Base-by-base conservation (phyloP, 179 eudicot genomes). In the Silene noctiflora region DNA sequence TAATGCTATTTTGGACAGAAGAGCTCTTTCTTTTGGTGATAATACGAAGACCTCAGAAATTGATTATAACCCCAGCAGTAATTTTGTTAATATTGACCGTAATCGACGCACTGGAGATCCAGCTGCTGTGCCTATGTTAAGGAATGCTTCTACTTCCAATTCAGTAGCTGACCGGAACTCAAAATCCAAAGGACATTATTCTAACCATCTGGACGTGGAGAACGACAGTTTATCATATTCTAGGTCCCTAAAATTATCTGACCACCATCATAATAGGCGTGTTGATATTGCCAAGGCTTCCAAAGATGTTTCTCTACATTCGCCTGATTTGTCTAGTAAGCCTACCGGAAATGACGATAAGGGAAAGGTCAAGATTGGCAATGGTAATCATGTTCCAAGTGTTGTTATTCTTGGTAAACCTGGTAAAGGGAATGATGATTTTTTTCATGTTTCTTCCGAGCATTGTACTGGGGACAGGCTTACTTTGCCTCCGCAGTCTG, bases 291-390 rank as follows among this genome's bases (percentile, higher is more conserved):
- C 74, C 42, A 84, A 84, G 33, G 78, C 58, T 69, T 46, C 33
- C 19, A 79, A 81, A 79, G 73, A 69, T 42, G 62, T 73, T 65
- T 59, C 80, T 71, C 53, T 72, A 48, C 59, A 51, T 55, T 25
- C 74, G 67, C 76, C 42, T 62, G 77, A 42, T 75, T 77, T 69
- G 39, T 73, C 82, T 72, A 64, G 79, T 17, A 75, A 27, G 53
- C 12, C 58, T 70, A 61, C 76, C 2, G 63, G 74, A 53, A 62
- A 53, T 78, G 78, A 63, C 53, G 62, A 68, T 75, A 86, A 89
- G 80, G 88, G 87, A 62, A 88, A 88, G 83, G 81, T 53, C 51
- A 86, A 82, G 75, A 48, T 83, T 27, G 81, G 63, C 31, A 69
- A 74, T 77, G 80, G 73, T 71, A 81, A 67, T 74, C 85, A 4